Evolutionary conservation across 2,329 filamentous ascomycete species (phyloP).

Genomic region (Trichoderma pleuroti): DNA sequence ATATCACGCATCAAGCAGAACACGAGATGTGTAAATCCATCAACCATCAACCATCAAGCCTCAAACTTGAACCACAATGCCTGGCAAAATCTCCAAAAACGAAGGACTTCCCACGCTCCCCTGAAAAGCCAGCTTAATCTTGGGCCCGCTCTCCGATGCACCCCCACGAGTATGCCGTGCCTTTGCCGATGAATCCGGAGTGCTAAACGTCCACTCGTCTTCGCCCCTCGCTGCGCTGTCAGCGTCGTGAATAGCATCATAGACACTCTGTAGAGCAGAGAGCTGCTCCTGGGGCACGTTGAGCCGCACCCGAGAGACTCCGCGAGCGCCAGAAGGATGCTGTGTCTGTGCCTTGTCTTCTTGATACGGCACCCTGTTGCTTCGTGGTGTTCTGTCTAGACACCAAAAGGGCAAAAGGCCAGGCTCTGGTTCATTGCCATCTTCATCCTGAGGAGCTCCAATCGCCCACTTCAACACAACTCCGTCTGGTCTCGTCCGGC

Average conservation of each 20-base stretch:
- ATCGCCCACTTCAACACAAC: constrained; percentile 57
- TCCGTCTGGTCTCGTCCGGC: constrained; percentile 53
- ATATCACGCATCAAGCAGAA: too few relatives aligned
- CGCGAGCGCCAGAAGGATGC: constrained; percentile 51
- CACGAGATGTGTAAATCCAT: neutral
- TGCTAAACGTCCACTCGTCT: constrained; percentile 19
- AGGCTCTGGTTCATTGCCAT: constrained; percentile 32
- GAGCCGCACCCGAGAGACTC: constrained; percentile 46
- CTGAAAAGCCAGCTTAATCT: constrained; percentile 20
- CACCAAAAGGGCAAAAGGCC: constrained; percentile 63
- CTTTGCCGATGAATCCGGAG: constrained; percentile 11
- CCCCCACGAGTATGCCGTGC: constrained; percentile 18
- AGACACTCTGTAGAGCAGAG: constrained; percentile 23
- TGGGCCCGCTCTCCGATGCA: constrained; percentile 3
- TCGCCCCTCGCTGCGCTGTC: neutral
- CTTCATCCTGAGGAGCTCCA: constrained; percentile 38
- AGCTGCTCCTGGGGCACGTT: constrained; percentile 29
- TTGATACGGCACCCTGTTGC: constrained; percentile 51
- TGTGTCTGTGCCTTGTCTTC: constrained; percentile 26
- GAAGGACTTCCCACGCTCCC: constrained; percentile 20
- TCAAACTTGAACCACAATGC: constrained; percentile 23
- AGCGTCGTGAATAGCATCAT: constrained; percentile 29
- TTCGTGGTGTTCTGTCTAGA: constrained; percentile 57
- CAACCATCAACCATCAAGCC: neutral
- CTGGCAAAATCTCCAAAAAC: constrained; percentile 23